Evolutionary conservation across 2,329 filamentous ascomycete species (phyloP), one percentile per base, ranked within the genome.

Genomic region (Dothideomycetes sp.): DNA sequence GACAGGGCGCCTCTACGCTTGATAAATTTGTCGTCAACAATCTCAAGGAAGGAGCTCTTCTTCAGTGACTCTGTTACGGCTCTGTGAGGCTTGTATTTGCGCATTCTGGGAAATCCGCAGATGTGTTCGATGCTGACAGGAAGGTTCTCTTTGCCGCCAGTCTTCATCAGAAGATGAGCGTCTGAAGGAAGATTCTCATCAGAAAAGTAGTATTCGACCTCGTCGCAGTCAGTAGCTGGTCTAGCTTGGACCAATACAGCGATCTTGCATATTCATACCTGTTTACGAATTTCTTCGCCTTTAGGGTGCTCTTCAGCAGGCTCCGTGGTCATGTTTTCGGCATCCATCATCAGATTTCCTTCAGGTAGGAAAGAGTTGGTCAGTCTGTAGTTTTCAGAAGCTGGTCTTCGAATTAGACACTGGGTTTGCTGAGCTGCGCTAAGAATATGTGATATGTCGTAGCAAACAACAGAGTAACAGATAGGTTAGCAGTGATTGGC

Each of bases 141-240:
- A 1, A 58, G 50, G 44, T 67, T 68, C 30, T 65, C 57, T 33
- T 57, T 51, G 11, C 59, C 58, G 20, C 60, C 61, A 28, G 54
- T 52, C 28, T 62, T 61, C 43, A 60, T 57, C 8, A 70, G 59
- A 7, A 70, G 52, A 45, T 68, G 58, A 2, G 53, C 48, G 47
- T 71, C 68, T 1, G 47, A 54, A 2, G 56, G 53, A 3, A 71
- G 60, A 39, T 69, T 70, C 39, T 65, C 61, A 36, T 70, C 67
- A 15, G 63, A 66, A 55, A 71, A 70, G 54, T 69, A 70, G 53
- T 55, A 69, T 34, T 71, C 67, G 17, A 70, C 64, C 57, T 70
- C 50, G 7, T 22, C 10, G 16, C 11, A 19, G 33, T 33, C 9
- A 35, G 33, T 29, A 23, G 24, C 11, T n/a, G 5, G 7, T 4